Percentiles rank a stretch among this genome's conserved stretches.
Evolutionary conservation across 805 yeast genomes (phyloP).

Genomic region (Starmerella bacillaris): DNA sequence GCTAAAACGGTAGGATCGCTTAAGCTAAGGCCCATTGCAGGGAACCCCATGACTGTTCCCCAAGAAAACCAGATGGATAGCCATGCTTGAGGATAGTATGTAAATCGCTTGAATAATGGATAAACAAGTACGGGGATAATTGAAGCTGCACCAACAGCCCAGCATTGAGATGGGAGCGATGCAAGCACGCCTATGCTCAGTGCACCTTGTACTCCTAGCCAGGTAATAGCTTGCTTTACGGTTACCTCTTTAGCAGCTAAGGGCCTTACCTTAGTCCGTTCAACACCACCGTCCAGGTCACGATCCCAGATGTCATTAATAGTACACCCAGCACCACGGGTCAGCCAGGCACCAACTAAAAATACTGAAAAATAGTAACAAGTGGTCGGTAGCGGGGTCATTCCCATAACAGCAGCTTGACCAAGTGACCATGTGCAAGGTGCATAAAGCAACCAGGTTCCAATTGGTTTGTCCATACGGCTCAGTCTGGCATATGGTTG

Average conservation of each 20-base stretch:
- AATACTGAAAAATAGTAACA: slow-evolving; percentile 47
- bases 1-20: slow-evolving; percentile 42
- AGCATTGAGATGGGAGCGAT: slow-evolving; percentile 60
- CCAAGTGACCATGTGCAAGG: slow-evolving; percentile 90
- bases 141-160: slow-evolving; percentile 64
- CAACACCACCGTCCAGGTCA: slow-evolving; percentile 66
- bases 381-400: slow-evolving; percentile 50
- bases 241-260: slow-evolving; percentile 72
- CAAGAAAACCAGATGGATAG: slow-evolving; percentile 74
- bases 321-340: slow-evolving; percentile 98
- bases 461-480: slow-evolving; percentile 92
- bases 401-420: slow-evolving; percentile 59
- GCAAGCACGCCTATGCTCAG: slow-evolving; percentile 58
- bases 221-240: slow-evolving; percentile 47
- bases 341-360: slow-evolving; percentile 67
- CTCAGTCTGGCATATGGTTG: slow-evolving; percentile 84
- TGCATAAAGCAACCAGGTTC: slow-evolving; percentile 61
- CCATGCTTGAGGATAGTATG: slow-evolving; percentile 83
- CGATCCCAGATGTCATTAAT: slow-evolving; percentile 79
- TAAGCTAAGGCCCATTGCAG: slow-evolving; percentile 82
- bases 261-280: slow-evolving; percentile 82
- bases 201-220: slow-evolving; percentile 54
- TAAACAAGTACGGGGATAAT: slow-evolving; percentile 66
- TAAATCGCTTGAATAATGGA: slow-evolving; percentile 85
- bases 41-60: slow-evolving; percentile 89